Base-by-base conservation (phyloP, 2,329 filamentous ascomycete genomes). In the Aspergillus sp. region DNA sequence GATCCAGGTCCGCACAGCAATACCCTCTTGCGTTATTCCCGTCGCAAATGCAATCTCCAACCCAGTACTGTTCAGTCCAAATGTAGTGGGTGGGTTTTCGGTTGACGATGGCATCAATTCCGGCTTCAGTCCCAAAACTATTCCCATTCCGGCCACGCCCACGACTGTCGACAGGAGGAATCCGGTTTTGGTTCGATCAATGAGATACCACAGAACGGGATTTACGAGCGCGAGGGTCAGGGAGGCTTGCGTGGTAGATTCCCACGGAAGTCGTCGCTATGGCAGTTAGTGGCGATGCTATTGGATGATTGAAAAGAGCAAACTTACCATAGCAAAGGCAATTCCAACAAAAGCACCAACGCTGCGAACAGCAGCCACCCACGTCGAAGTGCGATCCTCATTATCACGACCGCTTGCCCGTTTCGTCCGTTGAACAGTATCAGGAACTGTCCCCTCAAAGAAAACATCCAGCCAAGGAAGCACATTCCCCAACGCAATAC, bases 161-260 rank as follows among this genome's bases (percentile, higher is more conserved):
- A 95, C 84, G 1, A 81, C 72, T 12, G 84, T 77, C 0, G 88
- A 90, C 47, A 96, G 79, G 30, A 93, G 72, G 57, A 97, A 86
- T 4, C 93, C 93, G 0, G 90, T 80, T 56, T 83, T 84, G 42
- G 89, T 93, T 44, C 91, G 87, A 70, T 98, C 93, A 62, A 98
- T 86, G 20, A 97, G 77, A 70, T 95, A 98, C 93, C 93, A 98
- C 15, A 98, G 74, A 7, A 93, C 86, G 1, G 93, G 91, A 64
- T 97, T 97, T 17, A 86, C 88, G 50, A 97, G 81, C 19, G 90
- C 88, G 43, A 98, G 82, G 1, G 90, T 93, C 22, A 94, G 70
- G 1, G 90, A 94, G 17, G 94, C 83, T 69, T 98, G 93, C n/a
- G 95, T 81, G 1, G 90, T 93, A 7, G 90, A 96, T 59, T 90